phyloP scores from a whole-genome alignment of 2,329 filamentous ascomycete species.

The Fusarium odoratissimum region DNA sequence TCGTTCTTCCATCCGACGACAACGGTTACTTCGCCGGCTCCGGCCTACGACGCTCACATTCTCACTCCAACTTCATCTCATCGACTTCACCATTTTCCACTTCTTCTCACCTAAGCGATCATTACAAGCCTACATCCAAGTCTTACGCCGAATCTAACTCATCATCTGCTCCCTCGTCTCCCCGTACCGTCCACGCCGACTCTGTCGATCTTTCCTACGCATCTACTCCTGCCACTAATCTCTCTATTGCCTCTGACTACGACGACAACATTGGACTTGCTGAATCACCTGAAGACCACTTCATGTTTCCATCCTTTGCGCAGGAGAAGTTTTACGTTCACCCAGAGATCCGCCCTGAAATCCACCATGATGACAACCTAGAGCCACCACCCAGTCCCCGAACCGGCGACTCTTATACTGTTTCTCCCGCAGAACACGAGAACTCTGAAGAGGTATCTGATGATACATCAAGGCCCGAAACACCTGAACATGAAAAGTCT shows the following conservation, averaged over 20 bases:
- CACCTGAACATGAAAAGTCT: conserved; percentile 59
- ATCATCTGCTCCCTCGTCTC: conserved; percentile 69
- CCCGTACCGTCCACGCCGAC: conserved; percentile 62
- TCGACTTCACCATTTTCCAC: conserved; percentile 58
- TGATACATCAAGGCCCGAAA: conserved; percentile 66
- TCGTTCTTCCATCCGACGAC: conserved; percentile 68
- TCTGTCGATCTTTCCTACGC: conserved; percentile 68
- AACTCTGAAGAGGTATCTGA: conserved; percentile 54
- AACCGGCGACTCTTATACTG: conserved; percentile 61
- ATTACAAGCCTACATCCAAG: conserved; percentile 58
- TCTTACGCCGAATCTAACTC: conserved; percentile 59
- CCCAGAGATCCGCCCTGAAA: conserved; percentile 40
- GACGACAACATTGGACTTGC: conserved; percentile 62
- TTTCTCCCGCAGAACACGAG: conserved; percentile 67
- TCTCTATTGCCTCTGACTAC: conserved; percentile 70
- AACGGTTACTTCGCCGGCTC: conserved; percentile 66
- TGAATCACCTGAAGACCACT: conserved; percentile 58
- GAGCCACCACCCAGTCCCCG: conserved; percentile 64
- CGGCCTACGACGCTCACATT: conserved; percentile 68
- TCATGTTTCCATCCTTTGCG: conserved; percentile 59
- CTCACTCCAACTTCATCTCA: conserved; percentile 66
- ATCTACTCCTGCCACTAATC: conserved; percentile 72
- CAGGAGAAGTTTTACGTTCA: conserved; percentile 59
- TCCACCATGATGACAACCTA: conserved; percentile 53
- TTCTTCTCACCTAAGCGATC: conserved; percentile 59